Conservation (phyloP, 169 alveolate genomes). For the Plasmodium blacklocki region DNA sequence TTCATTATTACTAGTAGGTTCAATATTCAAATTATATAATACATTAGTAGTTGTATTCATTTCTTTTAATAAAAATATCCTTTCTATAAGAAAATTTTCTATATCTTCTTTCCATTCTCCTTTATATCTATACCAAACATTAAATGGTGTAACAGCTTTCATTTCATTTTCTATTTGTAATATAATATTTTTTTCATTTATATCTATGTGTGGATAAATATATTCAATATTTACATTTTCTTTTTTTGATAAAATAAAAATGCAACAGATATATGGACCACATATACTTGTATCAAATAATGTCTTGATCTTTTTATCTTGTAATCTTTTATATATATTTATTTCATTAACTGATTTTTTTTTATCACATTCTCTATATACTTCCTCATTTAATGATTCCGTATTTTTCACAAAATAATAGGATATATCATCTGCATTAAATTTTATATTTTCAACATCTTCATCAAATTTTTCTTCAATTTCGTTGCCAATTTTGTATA, state of each 20-base stretch:
- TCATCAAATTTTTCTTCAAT: conserved; percentile 58
- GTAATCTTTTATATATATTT: background rate
- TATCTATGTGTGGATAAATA: conserved; percentile 51
- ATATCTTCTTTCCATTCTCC: conserved; percentile 68
- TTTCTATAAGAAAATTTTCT: conserved; percentile 46
- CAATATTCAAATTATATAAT: conserved; percentile 24
- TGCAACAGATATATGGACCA: conserved; percentile 62
- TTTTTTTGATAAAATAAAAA: conserved; percentile 35
- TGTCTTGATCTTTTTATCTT: conserved; percentile 17
- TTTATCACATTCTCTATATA: background rate
- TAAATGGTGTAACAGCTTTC: conserved; percentile 45
- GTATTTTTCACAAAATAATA: conserved; percentile 44
- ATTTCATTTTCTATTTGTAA: conserved; percentile 21
- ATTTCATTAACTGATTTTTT: background rate
- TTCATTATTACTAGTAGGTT: conserved; percentile 21
- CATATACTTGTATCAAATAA: conserved; percentile 38
- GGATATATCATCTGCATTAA: conserved; percentile 52
- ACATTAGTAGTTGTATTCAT: conserved; percentile 11
- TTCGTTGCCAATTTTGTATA: conserved; percentile 51
- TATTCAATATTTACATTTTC: conserved; percentile 57
- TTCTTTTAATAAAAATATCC: conserved; percentile 61
- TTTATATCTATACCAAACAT: conserved; percentile 65
- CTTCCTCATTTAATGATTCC: conserved; percentile 11
- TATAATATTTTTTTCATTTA: conserved; percentile 21
- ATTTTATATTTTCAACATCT: conserved; percentile 70